A percentile compares a stretch with the other conserved stretches of the same genome.
Conservation (phyloP, 176 grass and related monocot species). For the Oryza glaberrima region DNA sequence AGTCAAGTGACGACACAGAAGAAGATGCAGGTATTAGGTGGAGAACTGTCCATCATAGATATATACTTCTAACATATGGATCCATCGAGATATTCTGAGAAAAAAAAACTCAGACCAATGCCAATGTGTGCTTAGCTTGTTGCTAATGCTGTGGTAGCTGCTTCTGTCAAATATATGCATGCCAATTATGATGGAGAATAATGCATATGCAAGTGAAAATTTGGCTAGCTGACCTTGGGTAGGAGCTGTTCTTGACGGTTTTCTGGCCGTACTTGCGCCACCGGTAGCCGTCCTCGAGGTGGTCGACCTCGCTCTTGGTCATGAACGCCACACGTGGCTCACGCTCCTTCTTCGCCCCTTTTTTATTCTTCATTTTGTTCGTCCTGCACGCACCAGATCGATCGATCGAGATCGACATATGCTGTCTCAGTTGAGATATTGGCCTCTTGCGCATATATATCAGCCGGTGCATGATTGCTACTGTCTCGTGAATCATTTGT, state of each 20-base stretch:
- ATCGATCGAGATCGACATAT: not conserved
- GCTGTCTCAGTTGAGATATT: not conserved
- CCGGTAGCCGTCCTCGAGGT: constrained; percentile 90
- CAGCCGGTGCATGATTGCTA: not conserved
- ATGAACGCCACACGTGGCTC: constrained; percentile 50
- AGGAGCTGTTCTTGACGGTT: constrained; percentile 89
- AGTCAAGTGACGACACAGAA: too few relatives aligned
- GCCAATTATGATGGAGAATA: too few relatives aligned
- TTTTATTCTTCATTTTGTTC: constrained; percentile 22
- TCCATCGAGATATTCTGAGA: not conserved
- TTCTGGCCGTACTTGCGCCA: constrained; percentile 99
- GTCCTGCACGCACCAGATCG: not conserved
- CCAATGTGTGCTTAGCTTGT: not conserved
- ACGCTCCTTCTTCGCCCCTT: constrained; percentile 46
- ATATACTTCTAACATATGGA: not conserved
- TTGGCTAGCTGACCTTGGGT: constrained; percentile 57
- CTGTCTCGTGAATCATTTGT: not conserved
- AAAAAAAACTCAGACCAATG: not conserved
- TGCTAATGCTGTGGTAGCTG: not conserved
- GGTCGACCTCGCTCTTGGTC: constrained; percentile 81
- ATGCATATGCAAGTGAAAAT: too few relatives aligned
- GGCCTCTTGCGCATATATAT: not conserved
- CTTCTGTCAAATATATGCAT: not conserved
- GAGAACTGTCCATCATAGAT: too few relatives aligned
- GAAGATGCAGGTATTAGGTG: rapidly evolving